Base-by-base conservation (phyloP, 2,329 filamentous ascomycete species). In the Emericellopsis cladophorae region DNA sequence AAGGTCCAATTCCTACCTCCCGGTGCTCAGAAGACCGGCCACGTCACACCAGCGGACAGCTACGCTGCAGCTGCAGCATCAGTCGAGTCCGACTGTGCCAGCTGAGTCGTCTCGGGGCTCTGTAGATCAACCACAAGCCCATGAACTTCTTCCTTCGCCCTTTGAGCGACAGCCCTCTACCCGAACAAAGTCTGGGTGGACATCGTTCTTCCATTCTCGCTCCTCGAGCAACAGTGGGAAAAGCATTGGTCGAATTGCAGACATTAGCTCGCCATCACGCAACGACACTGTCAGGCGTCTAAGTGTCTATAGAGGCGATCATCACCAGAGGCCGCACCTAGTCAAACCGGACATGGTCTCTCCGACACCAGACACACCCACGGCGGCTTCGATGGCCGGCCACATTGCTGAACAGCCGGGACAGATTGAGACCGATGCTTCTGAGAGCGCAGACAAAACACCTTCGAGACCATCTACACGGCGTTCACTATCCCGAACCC, bases 41-140 rank as follows among this genome's bases (percentile, higher is more conserved):
- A 89, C 84, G 15, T 88, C 84, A 56, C 83, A 88, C 53, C 82
- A 89, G 55, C 72, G 84, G 50, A 83, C 81, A 36, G 78, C 76
- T 29, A 85, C 81, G 1, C 62, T 86, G 23, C 72, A 78, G 45
- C 56, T 64, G 23, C 57, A 62, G 40, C 53, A 56, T 14, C 51
- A 57, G 42, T 48, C 52, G 21, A 51, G 55, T 22, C 39, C 53
- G 16, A 42, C 51, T 23, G 49, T 48, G 39, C 47, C 49, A 7
- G 39, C 35, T 34, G 18, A 21, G 23, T 42, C 40, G 23, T 26
- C 37, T 22, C 31, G 26, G 2, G 14, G 26, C 21, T 23, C 36
- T 16, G 14, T 29, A n/a, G 51, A 55, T 14, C 48, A 46, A 18
- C 42, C 46, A 16, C 14, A 23, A 22, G 46, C 44, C n/a, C 52